These are phyloP conservation scores for Thymus quinquecostatus DNA, from an alignment of 257 asterid genomes.

Conservation along the genomic window DNA sequence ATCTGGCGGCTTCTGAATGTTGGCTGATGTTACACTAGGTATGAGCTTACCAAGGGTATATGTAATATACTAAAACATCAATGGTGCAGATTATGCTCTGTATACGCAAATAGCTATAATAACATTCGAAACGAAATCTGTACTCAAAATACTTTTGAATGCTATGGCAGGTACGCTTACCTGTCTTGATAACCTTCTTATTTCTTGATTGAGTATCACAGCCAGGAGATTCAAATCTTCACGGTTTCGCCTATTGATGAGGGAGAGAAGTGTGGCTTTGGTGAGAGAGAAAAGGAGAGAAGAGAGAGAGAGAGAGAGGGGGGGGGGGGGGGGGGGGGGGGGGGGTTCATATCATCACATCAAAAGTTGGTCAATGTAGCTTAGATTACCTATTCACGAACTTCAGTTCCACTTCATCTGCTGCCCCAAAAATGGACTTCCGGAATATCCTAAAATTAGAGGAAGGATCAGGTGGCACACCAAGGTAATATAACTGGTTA, in stretches of 20 bases:
- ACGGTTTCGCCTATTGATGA: conserved; percentile 66
- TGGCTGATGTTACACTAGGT: not conserved
- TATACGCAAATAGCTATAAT: not conserved
- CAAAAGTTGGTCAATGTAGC: conserved; percentile 22
- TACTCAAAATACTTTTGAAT: not conserved
- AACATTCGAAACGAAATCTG: not conserved
- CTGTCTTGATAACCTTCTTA: conserved; percentile 88
- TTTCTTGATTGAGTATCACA: conserved; percentile 86
- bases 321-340: too few species aligned
- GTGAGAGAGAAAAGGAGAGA: conserved; percentile 18
- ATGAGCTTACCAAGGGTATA: not conserved
- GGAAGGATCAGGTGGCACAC: conserved; percentile 24
- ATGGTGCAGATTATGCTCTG: conserved; percentile 8
- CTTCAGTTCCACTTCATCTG: conserved; percentile 95
- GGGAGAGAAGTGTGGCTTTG: conserved; percentile 20
- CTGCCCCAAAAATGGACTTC: conserved; percentile 89
- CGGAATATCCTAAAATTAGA: conserved; percentile 66
- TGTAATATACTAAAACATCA: not conserved
- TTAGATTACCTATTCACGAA: conserved; percentile 74
- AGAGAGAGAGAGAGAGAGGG: not conserved
- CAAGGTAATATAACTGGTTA: conserved; percentile 18
- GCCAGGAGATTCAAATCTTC: conserved; percentile 81
- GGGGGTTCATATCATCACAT: conserved; percentile 2
- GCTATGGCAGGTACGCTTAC: conserved; percentile 38
- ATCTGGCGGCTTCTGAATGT: conserved; percentile 8